Conservation (phyloP, 352 stramenopile genomes). For the Plasmopara viticola region DNA sequence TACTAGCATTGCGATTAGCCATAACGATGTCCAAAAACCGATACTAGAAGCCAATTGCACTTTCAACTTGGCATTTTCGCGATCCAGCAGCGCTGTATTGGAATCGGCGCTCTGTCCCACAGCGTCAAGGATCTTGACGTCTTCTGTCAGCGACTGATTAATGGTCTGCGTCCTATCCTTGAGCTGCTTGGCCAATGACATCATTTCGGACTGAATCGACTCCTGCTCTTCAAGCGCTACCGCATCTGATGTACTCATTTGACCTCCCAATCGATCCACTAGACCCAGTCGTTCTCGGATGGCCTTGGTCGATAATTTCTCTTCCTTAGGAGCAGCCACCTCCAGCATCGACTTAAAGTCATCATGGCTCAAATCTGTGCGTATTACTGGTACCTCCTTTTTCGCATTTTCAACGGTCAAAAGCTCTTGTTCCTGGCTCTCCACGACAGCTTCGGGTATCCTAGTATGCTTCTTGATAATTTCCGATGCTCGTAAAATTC, state of each 20-base stretch:
- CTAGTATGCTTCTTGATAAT: constrained; percentile 12
- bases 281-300: constrained; percentile 57
- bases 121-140: constrained; percentile 70
- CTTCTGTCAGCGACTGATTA: constrained; percentile 60
- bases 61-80: constrained; percentile 56
- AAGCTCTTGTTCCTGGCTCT: neutral
- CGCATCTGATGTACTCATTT: constrained; percentile 32
- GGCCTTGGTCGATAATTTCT: constrained; percentile 49
- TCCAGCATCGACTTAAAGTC: constrained; percentile 67
- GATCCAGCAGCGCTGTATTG: constrained; percentile 51
- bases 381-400: constrained; percentile 8
- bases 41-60: constrained; percentile 65
- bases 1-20: constrained; percentile 51
- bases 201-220: constrained; percentile 68
- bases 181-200: constrained; percentile 58
- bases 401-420: constrained; percentile 1
- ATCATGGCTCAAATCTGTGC: constrained; percentile 31
- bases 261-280: constrained; percentile 25
- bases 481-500: constrained; percentile 27
- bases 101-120: constrained; percentile 65
- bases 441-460: neutral
- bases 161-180: constrained; percentile 72
- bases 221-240: constrained; percentile 58
- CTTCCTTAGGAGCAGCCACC: constrained; percentile 17
- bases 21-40: constrained; percentile 68